phyloP scores from a whole-genome alignment of 257 asterid species.

The Solanum rostratum region DNA sequence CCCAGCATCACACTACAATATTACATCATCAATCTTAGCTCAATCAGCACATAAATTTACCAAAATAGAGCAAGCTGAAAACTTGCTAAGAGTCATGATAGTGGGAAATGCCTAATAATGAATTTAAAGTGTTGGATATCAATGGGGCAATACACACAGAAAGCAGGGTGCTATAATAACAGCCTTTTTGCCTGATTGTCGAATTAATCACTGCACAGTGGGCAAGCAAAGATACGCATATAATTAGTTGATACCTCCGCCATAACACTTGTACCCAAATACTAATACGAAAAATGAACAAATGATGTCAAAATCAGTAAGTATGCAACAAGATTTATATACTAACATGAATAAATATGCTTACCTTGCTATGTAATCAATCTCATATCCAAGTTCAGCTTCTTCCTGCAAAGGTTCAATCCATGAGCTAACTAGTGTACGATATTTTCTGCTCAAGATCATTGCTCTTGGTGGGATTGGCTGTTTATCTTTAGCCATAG shows the following conservation, averaged over 20 bases:
- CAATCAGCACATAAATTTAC: not conserved
- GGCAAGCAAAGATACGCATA: not conserved
- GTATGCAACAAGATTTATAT: not conserved
- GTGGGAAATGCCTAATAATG: not conserved
- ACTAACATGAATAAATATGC: slow-evolving; percentile 13
- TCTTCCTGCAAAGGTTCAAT: slow-evolving; percentile 98
- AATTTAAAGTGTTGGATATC: not conserved
- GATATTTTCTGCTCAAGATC: slow-evolving; percentile 84
- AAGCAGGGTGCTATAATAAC: not conserved
- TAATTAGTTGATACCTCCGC: not conserved
- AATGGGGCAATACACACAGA: not conserved
- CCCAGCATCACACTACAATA: not conserved
- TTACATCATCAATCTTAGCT: not conserved
- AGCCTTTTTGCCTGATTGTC: not conserved
- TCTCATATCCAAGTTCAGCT: slow-evolving; percentile 96
- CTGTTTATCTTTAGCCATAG: slow-evolving; percentile 76
- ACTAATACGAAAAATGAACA: not conserved
- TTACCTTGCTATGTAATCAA: slow-evolving; percentile 89
- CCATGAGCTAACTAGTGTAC: slow-evolving; percentile 98
- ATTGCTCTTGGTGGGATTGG: slow-evolving; percentile 89
- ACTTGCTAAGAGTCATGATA: not conserved
- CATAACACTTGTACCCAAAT: not conserved
- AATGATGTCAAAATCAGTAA: not conserved
- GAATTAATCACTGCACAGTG: not conserved
- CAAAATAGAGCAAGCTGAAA: not conserved